Conservation (phyloP, 148 eudicot genomes). For the Dysphania ambrosioides region DNA sequence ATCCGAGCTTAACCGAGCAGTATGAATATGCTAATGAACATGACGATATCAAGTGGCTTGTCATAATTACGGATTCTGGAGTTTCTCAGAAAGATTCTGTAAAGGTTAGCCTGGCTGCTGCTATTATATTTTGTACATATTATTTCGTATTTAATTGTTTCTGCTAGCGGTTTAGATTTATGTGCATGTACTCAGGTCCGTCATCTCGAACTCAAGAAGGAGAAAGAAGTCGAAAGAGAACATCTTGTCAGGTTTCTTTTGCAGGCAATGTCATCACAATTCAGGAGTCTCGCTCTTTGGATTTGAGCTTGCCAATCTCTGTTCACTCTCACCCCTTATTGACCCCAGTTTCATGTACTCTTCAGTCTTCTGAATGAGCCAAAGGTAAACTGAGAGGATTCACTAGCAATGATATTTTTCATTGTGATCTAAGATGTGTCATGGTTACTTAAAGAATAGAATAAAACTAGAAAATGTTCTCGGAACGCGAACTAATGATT, state of each 20-base stretch:
- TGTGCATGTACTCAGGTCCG: slow-evolving; percentile 55
- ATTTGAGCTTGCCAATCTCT: slow-evolving; percentile 30
- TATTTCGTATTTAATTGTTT: too few species aligned
- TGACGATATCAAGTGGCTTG: slow-evolving; percentile 88
- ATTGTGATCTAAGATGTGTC: background rate
- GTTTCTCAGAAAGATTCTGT: slow-evolving; percentile 69
- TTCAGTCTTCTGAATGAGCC: background rate
- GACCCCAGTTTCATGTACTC: background rate
- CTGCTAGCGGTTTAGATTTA: background rate
- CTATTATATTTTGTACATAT: background rate
- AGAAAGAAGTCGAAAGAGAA: slow-evolving; percentile 66
- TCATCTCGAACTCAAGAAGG: slow-evolving; percentile 85
- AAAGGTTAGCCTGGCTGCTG: slow-evolving; percentile 45
- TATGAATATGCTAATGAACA: slow-evolving; percentile 94
- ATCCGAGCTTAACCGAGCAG: slow-evolving; percentile 97
- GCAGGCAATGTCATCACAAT: slow-evolving; percentile 75
- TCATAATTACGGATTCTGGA: slow-evolving; percentile 72
- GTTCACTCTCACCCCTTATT: background rate
- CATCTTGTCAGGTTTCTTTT: slow-evolving; percentile 59
- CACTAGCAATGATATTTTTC: background rate
- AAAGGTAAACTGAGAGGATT: background rate
- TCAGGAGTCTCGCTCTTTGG: slow-evolving; percentile 77
- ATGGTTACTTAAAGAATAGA: background rate
- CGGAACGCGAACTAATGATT: too few species aligned
- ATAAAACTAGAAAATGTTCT: background rate